These are phyloP conservation scores for Cryphonectria naterciae DNA, from an alignment of 2,329 filamentous ascomycete species.

Conservation along the genomic window DNA sequence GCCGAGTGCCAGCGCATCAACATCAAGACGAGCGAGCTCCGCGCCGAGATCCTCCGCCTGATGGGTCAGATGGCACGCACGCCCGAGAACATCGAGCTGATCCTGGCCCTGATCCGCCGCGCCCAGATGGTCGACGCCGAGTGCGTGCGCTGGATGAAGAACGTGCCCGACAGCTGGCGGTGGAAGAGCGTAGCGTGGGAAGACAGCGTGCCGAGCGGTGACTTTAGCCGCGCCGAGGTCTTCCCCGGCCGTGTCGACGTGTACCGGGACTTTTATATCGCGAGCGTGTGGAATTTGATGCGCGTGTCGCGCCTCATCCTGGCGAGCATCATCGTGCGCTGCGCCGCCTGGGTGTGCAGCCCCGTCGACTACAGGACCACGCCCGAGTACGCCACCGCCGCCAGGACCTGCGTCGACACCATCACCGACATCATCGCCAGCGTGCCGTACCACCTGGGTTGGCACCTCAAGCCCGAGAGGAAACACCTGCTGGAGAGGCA, in stretches of 20 bases:
- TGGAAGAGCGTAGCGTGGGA: conserved; percentile 61
- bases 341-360: conserved; percentile 62
- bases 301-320: conserved; percentile 59
- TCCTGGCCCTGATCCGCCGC: conserved; percentile 56
- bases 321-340: conserved; percentile 59
- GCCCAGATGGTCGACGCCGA: conserved; percentile 58
- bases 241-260: conserved; percentile 65
- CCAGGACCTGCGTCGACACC: conserved; percentile 53
- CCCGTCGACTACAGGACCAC: conserved; percentile 67
- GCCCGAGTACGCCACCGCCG: conserved; percentile 61
- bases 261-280: conserved; percentile 62
- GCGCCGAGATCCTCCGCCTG: conserved; percentile 55
- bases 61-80: conserved; percentile 52
- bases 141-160: conserved; percentile 54
- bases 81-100: conserved; percentile 53
- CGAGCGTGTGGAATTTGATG: conserved; percentile 61
- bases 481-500: conserved; percentile 45
- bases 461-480: conserved; percentile 50
- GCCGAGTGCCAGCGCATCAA: conserved; percentile 55
- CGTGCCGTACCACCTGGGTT: conserved; percentile 65
- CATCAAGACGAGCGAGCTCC: conserved; percentile 59
- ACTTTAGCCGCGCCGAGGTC: conserved; percentile 58
- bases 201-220: conserved; percentile 54
- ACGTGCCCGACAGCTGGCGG: conserved; percentile 54
- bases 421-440: conserved; percentile 64